Evolutionary conservation across 345 rosid species (phyloP), one percentile per base, ranked within the genome.

Genomic region (Geranium rotundifolium): DNA sequence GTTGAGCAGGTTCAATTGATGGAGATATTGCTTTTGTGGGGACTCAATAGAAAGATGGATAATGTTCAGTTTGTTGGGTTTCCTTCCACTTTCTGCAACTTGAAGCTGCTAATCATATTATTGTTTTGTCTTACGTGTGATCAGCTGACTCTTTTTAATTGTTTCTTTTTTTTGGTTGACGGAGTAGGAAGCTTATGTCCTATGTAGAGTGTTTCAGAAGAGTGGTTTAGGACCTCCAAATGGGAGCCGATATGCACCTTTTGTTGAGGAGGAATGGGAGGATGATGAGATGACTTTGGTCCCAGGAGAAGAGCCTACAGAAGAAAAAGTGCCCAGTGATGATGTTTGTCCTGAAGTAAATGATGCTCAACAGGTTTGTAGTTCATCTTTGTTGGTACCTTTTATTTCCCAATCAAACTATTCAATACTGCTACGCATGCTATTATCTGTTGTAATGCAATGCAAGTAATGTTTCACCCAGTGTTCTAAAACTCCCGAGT

Each of bases 181-280:
- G 76, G 71, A 69, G 79, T 69, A 78, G 74, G 92, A 86, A 54
- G 68, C 80, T 0, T 92, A 84, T 71, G 98, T 91, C 31, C 80
- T 91, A 18, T 91, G 98, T 75, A 83, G 92, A 80, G 83, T 91
- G 63, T 91, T 91, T 66, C 90, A 81, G 73, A 91, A 91, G 90
- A 82, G 82, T 65, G 84, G 85, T 69, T 84, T 89, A 63, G 98
- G 98, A 63, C 95, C 98, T 37, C 98, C 96, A 19, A 87, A 77
- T 59, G 96, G 86, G 65, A 84, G 82, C 59, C 81, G 90, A 41
- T 85, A 89, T 76, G 96, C 96, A 0, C 92, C 90, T 1, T 89
- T 86, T 59, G n/a, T 81, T 34, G 92, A 89, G 72, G 96, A 83
- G 64, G 92, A 88, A 76, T 86, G 92, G 91, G 78, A 80, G 67